These are phyloP conservation scores for Pilaira anomala DNA, from an alignment of 192 early-diverging fungal species.

Conservation along the genomic window DNA sequence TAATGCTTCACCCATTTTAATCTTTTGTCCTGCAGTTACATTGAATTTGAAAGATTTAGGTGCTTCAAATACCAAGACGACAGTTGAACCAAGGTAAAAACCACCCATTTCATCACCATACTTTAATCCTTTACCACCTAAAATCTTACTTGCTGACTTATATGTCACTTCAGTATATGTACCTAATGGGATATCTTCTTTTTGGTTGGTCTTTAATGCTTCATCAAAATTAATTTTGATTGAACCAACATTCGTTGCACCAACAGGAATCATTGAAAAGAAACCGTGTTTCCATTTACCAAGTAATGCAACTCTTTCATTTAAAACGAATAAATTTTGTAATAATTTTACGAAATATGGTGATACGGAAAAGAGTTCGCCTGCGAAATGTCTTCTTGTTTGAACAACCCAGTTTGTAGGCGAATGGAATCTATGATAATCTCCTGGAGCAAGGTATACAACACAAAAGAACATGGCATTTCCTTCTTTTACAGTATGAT, in stretches of 20 bases:
- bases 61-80: constrained; percentile 97
- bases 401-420: constrained; percentile 94
- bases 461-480: constrained; percentile 87
- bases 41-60: constrained; percentile 77
- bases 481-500: constrained; percentile 50
- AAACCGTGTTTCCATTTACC: constrained; percentile 93
- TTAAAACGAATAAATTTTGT: constrained; percentile 90
- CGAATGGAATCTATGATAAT: constrained; percentile 99
- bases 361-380: constrained; percentile 94
- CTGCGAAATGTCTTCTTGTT: constrained; percentile 85
- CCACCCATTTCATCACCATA: constrained; percentile 94
- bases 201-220: constrained; percentile 63
- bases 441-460: constrained; percentile 95
- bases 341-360: constrained; percentile 84
- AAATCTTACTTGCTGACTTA: constrained; percentile 51
- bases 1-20: constrained; percentile 82
- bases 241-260: constrained; percentile 96
- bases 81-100: constrained; percentile 91
- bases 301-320: constrained; percentile 91
- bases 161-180: constrained; percentile 76
- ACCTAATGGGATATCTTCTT: constrained; percentile 60
- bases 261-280: constrained; percentile 96
- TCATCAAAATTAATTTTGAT: constrained; percentile 94
- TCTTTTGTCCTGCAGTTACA: constrained; percentile 66
- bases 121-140: constrained; percentile 64